phyloP scores from a whole-genome alignment of 1,284 basidiomycete species.

The Thecaphora thlaspeos region DNA sequence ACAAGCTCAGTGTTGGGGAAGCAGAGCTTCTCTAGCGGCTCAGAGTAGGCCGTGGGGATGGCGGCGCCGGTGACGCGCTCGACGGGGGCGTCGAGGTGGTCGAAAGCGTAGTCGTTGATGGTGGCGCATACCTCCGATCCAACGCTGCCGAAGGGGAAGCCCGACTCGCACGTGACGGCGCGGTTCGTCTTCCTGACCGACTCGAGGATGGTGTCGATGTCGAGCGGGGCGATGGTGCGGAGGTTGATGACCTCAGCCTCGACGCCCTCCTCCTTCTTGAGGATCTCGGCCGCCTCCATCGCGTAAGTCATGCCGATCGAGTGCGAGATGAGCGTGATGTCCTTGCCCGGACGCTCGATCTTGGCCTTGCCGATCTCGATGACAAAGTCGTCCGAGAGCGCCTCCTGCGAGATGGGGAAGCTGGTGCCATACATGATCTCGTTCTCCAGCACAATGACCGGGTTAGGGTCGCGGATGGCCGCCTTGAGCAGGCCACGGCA shows the following conservation, averaged over 20 bases:
- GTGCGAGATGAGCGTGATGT: conserved; percentile 93
- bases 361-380: conserved; percentile 97
- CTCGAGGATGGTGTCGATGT: conserved; percentile 91
- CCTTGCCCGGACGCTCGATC: conserved; percentile 86
- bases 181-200: conserved; percentile 99
- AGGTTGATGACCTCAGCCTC: conserved; percentile 98
- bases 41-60: conserved; percentile 47
- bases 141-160: conserved; percentile 97
- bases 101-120: conserved; percentile 70
- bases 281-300: conserved; percentile 72
- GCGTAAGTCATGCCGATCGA: conserved; percentile 52
- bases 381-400: conserved; percentile 86
- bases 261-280: conserved; percentile 90
- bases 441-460: conserved; percentile 97
- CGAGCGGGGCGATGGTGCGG: conserved; percentile 87
- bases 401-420: conserved; percentile 93
- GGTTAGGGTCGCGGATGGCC: conserved; percentile 97
- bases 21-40: conserved; percentile 64
- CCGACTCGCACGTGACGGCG: conserved; percentile 91
- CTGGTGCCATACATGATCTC: conserved; percentile 97
- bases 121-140: conserved; percentile 92
- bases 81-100: conserved; percentile 77
- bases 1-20: conserved; percentile 54
- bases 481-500: conserved; percentile 96
- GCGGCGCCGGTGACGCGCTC: conserved; percentile 94